phyloP scores from a whole-genome alignment of 2,329 filamentous ascomycete species.

The Cadophora gregata region DNA sequence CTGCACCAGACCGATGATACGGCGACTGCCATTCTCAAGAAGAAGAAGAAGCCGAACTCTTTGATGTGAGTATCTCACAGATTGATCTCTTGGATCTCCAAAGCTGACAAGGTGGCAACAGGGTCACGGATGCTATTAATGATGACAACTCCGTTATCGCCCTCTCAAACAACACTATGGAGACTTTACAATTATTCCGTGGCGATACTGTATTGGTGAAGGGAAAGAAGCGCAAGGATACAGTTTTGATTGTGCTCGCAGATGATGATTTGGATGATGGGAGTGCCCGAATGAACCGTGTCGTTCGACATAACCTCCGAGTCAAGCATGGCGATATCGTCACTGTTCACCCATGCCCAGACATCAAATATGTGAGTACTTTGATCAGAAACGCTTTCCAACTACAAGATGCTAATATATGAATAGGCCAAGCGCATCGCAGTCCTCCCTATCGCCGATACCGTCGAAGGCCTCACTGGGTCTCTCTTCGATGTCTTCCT shows the following conservation, averaged over 20 bases:
- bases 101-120: constrained; percentile 51
- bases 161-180: constrained; percentile 98
- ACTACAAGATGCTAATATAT: constrained; percentile 36
- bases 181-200: constrained; percentile 96
- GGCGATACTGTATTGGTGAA: constrained; percentile 98
- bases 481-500: constrained; percentile 99
- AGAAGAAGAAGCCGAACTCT: constrained; percentile 99
- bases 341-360: constrained; percentile 95
- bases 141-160: constrained; percentile 99
- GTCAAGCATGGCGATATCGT: constrained; percentile 99
- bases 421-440: constrained; percentile 95
- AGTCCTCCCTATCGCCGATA: constrained; percentile 96
- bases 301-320: constrained; percentile 96
- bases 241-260: constrained; percentile 94
- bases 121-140: constrained; percentile 97
- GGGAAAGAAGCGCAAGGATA: constrained; percentile 99
- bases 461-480: constrained; percentile 95
- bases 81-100: constrained; percentile 31
- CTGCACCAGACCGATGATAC: constrained; percentile 78
- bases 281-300: constrained; percentile 95
- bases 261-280: constrained; percentile 99
- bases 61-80: constrained; percentile 73
- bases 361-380: constrained; percentile 96
- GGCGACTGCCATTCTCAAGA: constrained; percentile 96
- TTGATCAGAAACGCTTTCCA: neutral